Evolutionary conservation across 192 early-diverging fungal species (phyloP).

Genomic region (Paraglomus brasilianum): DNA sequence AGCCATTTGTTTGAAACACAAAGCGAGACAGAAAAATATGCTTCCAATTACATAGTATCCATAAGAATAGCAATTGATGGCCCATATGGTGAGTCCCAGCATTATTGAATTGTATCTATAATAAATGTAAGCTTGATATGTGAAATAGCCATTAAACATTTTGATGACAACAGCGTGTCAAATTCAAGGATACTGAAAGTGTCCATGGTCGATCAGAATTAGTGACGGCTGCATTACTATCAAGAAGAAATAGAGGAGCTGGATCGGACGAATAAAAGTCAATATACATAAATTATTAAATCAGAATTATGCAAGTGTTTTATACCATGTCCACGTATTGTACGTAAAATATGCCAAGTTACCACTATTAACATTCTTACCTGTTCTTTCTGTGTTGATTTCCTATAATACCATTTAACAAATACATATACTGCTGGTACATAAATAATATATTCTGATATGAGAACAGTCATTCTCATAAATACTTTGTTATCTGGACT

Average conservation of each 20-base stretch:
- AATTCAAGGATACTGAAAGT: conserved; percentile 73
- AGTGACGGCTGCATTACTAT: conserved; percentile 82
- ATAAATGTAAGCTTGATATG: background rate
- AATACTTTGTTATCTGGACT: conserved; percentile 73
- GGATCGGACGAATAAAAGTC: conserved; percentile 12
- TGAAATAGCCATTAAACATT: background rate
- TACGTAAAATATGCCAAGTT: background rate
- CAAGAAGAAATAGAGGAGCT: conserved; percentile 51
- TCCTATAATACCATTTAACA: conserved; percentile 47
- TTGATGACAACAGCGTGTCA: too few species aligned
- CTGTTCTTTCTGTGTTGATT: conserved; percentile 34
- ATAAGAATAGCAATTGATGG: conserved; percentile 63
- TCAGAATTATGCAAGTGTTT: conserved; percentile 14
- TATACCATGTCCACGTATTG: background rate
- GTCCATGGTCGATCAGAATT: conserved; percentile 93
- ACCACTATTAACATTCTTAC: background rate
- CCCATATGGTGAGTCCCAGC: conserved; percentile 87
- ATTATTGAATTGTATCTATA: conserved; percentile 89
- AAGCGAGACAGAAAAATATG: conserved; percentile 77
- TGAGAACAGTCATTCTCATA: conserved; percentile 82
- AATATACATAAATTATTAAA: conserved; percentile 29
- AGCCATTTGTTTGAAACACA: conserved; percentile 97
- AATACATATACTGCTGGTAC: conserved; percentile 75
- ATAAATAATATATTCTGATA: conserved; percentile 74
- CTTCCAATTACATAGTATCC: conserved; percentile 69